Percentiles rank a stretch among this genome's conserved stretches.
Evolutionary conservation across 2,329 filamentous ascomycete species (phyloP).

Genomic region (Diaporthe amygdali): DNA sequence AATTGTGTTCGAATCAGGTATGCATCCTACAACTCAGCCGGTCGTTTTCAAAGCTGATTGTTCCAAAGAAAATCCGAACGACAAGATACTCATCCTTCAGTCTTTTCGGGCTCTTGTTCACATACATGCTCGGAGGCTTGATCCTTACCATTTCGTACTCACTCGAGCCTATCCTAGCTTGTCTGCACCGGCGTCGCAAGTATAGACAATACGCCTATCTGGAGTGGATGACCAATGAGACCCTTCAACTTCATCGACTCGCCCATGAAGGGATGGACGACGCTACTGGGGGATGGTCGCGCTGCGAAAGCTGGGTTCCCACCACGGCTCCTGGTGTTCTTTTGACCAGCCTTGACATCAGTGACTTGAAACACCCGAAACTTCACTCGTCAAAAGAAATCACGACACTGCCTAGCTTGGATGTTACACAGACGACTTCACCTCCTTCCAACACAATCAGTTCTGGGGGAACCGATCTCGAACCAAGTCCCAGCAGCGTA

Average conservation of each 20-base stretch:
- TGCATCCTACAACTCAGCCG: neutral
- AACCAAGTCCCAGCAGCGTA: too few species aligned
- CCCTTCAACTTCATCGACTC: conserved; percentile 34
- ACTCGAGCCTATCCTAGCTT: conserved; percentile 22
- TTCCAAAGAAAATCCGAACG: conserved; percentile 35
- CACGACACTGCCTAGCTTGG: neutral
- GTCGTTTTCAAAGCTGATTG: too few species aligned
- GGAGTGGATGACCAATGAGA: conserved; percentile 32
- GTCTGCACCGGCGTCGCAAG: conserved; percentile 20
- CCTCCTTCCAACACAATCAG: neutral
- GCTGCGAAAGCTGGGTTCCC: neutral
- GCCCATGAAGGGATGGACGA: conserved; percentile 30
- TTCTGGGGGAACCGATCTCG: neutral
- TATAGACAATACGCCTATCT: conserved; percentile 28
- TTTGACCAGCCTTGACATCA: neutral
- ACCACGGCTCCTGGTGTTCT: neutral
- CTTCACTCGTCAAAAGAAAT: neutral
- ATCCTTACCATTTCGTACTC: conserved; percentile 28
- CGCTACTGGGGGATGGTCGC: neutral
- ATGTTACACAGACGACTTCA: too few species aligned
- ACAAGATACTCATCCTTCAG: conserved; percentile 32
- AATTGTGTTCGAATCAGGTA: conserved; percentile 14
- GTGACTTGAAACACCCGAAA: neutral
- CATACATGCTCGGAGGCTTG: conserved; percentile 27
- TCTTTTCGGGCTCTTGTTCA: conserved; percentile 33